Percentiles rank a stretch among this genome's conserved stretches.
Conservation (phyloP, 805 yeast species). For the Blastobotrys peoriensis region DNA sequence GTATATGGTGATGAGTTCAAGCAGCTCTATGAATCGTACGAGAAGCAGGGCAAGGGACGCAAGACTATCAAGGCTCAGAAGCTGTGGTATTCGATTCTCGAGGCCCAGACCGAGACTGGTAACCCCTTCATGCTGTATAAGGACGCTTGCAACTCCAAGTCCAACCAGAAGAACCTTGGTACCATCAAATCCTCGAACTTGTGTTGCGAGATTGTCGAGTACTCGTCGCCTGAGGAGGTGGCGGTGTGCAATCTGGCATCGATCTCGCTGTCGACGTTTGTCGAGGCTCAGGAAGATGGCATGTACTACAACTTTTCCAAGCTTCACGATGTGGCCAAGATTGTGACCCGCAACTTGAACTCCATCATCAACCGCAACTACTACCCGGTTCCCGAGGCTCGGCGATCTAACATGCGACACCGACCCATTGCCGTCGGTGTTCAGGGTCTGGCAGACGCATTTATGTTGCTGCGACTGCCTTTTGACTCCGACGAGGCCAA, state of each 20-base stretch:
- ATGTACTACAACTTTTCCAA: constrained; percentile 62
- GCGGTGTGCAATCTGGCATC: constrained; percentile 96
- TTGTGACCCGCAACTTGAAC: constrained; percentile 72
- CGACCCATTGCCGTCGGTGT: constrained; percentile 97
- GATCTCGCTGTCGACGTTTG: constrained; percentile 76
- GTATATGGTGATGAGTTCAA: constrained; percentile 81
- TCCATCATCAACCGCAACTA: constrained; percentile 75
- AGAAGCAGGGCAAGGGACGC: constrained; percentile 57
- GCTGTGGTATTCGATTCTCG: constrained; percentile 82
- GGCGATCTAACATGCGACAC: constrained; percentile 67
- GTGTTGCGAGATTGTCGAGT: constrained; percentile 92
- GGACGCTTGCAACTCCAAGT: constrained; percentile 81
- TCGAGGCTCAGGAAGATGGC: constrained; percentile 44
- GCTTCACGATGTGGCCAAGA: constrained; percentile 72
- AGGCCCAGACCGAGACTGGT: constrained; percentile 94
- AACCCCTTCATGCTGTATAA: constrained; percentile 92
- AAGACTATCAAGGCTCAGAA: constrained; percentile 76
- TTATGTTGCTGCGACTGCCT: constrained; percentile 72
- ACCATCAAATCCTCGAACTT: constrained; percentile 87
- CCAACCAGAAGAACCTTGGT: constrained; percentile 90
- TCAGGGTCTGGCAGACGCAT: constrained; percentile 93
- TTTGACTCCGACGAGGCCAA: constrained; percentile 81
- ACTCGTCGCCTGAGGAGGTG: constrained; percentile 84
- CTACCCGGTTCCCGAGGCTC: constrained; percentile 79
- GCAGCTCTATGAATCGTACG: constrained; percentile 64